Evolutionary conservation across 2,329 filamentous ascomycete species (phyloP), one percentile per base, ranked within the genome.

Genomic region (Fonsecaea monophora): DNA sequence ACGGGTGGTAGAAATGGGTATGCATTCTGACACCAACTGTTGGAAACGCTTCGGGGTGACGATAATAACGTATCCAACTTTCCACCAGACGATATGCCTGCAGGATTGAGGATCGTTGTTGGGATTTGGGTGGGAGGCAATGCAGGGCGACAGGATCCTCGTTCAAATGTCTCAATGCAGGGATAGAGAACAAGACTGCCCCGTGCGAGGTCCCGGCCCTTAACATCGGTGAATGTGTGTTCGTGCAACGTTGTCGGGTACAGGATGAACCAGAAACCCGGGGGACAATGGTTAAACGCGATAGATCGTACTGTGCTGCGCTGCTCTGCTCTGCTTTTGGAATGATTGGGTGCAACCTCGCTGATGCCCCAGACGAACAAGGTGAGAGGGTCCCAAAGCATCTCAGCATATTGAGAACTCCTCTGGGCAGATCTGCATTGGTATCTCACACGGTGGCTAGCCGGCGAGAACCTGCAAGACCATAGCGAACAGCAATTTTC

Each of bases 361-460:
- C 66, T 68, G 68, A 70, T 68, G 68, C 68, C 65, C 65, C 68
- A 68, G 64, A 59, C 37, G 55, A 60, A 32, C 30, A 64, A 59
- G 54, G 37, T 21, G 38, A 21, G 60, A 66, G 63, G 58, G 55
- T 59, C 60, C 58, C 63, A 65, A 62, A 63, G 68, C 68, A 30
- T 66, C 42, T 68, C 68, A 68, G 68, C 68, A 60, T 68, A 40
- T 64, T 58, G 57, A 61, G 62, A 61, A 25, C 40, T 66, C 61
- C 66, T 64, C 58, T 40, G 48, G 68, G 68, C 64, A 64, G 62
- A 68, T 71, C 67, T 68, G 64, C 62, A 30, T 65, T 62, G 65
- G 18, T 57, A 40, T 18, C 57, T 59, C 34, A 30, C 66, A 32
- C 66, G 69, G 69, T 69, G 69, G 69, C 69, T 71, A 71, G 67